Base-by-base conservation (phyloP, 441 rosid genomes). In the Brassica hybrid region DNA sequence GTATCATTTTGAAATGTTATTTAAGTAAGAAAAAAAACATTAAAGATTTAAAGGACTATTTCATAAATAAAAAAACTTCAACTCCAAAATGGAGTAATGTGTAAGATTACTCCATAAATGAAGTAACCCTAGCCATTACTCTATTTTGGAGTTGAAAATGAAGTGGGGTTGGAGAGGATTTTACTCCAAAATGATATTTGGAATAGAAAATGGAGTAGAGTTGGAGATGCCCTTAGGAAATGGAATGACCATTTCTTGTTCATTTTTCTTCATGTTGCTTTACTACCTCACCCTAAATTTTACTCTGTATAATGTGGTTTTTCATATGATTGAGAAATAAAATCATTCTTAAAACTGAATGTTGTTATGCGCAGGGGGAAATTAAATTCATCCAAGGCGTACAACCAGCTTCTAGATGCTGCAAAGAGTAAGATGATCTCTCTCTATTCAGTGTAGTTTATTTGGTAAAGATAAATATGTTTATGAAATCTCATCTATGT, bases 361-460 rank as follows among this genome's bases (percentile, higher is more conserved):
- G 73, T 72, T 13, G 1, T 25, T 60, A 70, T 71, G 79, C 71
- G 32, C 91, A 94, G 97, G 95, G 88, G 17, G 98, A 94, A 67
- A 69, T 91, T 36, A 92, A 86, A 81, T 85, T 87, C 17, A 70
- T 83, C 1, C 78, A 88, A 77, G 83, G 88, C 23, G 83, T 89
- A 27, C 91, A 84, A 78, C 91, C 91, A 3, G 87, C 97, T 63
- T 90, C 97, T 70, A 76, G 65, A 82, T 86, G 76, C 86, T 92
- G 97, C 92, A 88, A 94, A 86, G 98, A 88, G 98, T 94, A 80
- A 41, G 93, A 78, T 65, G 38, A 43, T 56, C 5, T 19, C 57
- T 13, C 69, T 69, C 14, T 34, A 25, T 34, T 68, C 57, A 10
- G 61, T 56, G 57, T 71, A 6, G 12, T 21, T 30, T 32, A 52